phyloP scores from a whole-genome alignment of 2,329 filamentous ascomycete species.

The Chrysosporium queenslandicum region DNA sequence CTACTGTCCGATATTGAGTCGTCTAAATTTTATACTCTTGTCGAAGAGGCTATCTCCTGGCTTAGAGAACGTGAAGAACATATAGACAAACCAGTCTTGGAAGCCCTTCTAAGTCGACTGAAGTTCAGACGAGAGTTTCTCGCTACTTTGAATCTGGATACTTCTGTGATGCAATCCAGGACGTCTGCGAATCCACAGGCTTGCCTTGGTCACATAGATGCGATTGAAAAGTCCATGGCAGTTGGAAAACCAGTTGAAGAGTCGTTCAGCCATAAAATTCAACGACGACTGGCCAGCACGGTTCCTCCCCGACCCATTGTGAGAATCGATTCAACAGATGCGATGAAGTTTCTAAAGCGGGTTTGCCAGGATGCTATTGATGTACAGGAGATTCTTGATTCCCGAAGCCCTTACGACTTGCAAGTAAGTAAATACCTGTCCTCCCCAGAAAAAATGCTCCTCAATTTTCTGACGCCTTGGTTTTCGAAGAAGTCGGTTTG shows the following conservation, averaged over 20 bases:
- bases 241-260: slow-evolving; percentile 58
- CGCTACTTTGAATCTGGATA: slow-evolving; percentile 32
- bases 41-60: slow-evolving; percentile 48
- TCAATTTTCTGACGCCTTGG: slow-evolving; percentile 9
- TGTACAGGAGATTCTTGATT: slow-evolving; percentile 56
- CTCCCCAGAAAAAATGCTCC: slow-evolving; percentile 1
- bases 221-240: slow-evolving; percentile 50
- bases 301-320: slow-evolving; percentile 89
- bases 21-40: slow-evolving; percentile 45
- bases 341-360: slow-evolving; percentile 57
- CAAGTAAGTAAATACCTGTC: slow-evolving; percentile 43
- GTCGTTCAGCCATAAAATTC: slow-evolving; percentile 84
- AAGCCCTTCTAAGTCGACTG: slow-evolving; percentile 56
- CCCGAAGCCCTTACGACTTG: slow-evolving; percentile 57
- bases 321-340: slow-evolving; percentile 60
- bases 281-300: slow-evolving; percentile 83
- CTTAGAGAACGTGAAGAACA: slow-evolving; percentile 33
- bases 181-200: slow-evolving; percentile 24
- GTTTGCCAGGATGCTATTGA: slow-evolving; percentile 64
- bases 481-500: slow-evolving; percentile 9
- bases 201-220: slow-evolving; percentile 40
- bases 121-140: slow-evolving; percentile 50
- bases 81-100: slow-evolving; percentile 31
- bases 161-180: slow-evolving; percentile 25
- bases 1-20: slow-evolving; percentile 57